These are phyloP conservation scores for Notholithocarpus densiflorus DNA, from an alignment of 306 rosid species.

Conservation along the genomic window DNA sequence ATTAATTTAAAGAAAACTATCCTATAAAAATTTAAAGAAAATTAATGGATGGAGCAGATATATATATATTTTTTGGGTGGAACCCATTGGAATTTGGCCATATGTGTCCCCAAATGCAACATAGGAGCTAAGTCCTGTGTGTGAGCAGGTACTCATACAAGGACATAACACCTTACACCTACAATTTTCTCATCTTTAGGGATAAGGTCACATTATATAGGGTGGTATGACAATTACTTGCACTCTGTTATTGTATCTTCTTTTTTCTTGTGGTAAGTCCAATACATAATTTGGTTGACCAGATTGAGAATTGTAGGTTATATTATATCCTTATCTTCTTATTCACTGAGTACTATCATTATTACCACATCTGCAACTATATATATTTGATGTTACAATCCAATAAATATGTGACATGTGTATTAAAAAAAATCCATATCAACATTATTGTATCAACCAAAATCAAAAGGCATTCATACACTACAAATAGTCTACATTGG, in stretches of 20 bases:
- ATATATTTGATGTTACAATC: too few species aligned
- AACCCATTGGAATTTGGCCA: neutral
- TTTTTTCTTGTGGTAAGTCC: neutral
- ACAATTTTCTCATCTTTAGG: neutral
- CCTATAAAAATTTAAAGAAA: too few species aligned
- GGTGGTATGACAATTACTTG: neutral
- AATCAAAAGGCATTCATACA: too few species aligned
- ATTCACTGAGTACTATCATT: too few species aligned
- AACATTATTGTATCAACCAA: too few species aligned
- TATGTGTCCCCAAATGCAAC: neutral
- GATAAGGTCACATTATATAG: conserved; percentile 2
- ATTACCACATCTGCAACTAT: too few species aligned
- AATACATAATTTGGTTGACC: too few species aligned
- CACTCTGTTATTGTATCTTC: neutral
- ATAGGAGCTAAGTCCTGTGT: neutral
- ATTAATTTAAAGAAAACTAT: neutral
- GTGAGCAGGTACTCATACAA: conserved; percentile 9
- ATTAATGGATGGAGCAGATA: neutral
- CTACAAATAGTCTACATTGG: too few species aligned
- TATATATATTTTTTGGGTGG: neutral
- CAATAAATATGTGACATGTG: too few species aligned
- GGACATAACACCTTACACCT: conserved; percentile 32
- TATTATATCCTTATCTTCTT: too few species aligned
- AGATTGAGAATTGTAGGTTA: too few species aligned
- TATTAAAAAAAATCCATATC: too few species aligned